A percentile compares a stretch with the other conserved stretches of the same genome.
Conservation (phyloP, 1,284 basidiomycete genomes). For the Anthracocystis walkeri region DNA sequence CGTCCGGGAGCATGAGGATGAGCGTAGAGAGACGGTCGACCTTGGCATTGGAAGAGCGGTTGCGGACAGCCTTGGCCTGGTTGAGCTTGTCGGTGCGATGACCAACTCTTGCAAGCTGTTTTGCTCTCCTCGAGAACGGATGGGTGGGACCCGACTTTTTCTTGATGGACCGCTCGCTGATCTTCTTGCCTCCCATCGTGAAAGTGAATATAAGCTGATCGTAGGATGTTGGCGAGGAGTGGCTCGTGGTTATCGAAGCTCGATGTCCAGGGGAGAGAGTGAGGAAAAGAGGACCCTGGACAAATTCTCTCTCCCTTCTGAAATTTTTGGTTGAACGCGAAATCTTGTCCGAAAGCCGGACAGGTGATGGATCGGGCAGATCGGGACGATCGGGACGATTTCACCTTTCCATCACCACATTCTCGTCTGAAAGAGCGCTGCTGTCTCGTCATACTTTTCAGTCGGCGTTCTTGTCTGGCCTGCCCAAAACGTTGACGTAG, state of each 20-base stretch:
- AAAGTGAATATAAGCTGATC: too few species aligned
- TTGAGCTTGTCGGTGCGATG: constrained; percentile 57
- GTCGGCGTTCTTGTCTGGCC: too few species aligned
- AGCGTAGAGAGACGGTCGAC: constrained; percentile 65
- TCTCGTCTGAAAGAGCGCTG: too few species aligned
- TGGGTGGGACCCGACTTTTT: constrained; percentile 65
- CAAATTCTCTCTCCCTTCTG: too few species aligned
- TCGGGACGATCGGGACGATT: not conserved
- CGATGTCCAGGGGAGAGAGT: not conserved
- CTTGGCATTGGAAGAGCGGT: constrained; percentile 49
- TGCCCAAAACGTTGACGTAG: not conserved
- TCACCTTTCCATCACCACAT: not conserved
- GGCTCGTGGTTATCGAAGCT: not conserved
- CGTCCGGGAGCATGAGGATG: constrained; percentile 62
- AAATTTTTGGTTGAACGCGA: constrained; percentile 1
- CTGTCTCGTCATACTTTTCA: too few species aligned
- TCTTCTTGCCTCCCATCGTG: constrained; percentile 64
- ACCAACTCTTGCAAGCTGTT: constrained; percentile 59
- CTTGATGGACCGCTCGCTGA: constrained; percentile 65
- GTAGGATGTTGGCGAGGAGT: not conserved
- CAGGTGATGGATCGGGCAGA: not conserved
- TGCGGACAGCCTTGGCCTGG: constrained; percentile 41
- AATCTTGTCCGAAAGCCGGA: constrained; percentile 8
- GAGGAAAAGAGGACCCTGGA: not conserved
- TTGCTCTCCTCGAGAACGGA: constrained; percentile 63